A percentile compares a stretch with the other conserved stretches of the same genome.
phyloP scores from a whole-genome alignment of 768 basidiomycete species.

The Leccinum aurantiacum region DNA sequence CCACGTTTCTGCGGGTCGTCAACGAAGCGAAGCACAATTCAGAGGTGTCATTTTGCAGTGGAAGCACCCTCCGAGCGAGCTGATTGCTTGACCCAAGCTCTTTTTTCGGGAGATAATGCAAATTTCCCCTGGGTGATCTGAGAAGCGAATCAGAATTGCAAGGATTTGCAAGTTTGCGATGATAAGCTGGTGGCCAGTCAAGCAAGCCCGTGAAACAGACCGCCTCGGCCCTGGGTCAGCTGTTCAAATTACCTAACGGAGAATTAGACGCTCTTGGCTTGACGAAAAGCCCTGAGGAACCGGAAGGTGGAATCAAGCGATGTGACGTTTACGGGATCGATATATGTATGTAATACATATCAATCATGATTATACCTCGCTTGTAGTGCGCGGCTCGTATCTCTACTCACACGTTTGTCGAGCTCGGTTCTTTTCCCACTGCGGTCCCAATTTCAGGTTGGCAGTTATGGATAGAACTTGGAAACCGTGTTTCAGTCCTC shows the following conservation, averaged over 20 bases:
- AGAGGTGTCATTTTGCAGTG: background rate
- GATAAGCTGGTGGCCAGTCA: background rate
- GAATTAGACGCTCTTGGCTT: background rate
- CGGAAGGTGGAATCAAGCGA: constrained; percentile 2
- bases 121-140: background rate
- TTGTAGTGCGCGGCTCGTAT: background rate
- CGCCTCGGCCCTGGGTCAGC: background rate
- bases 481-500: constrained; percentile 7
- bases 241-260: background rate
- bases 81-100: constrained; percentile 4
- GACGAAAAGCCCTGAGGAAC: constrained; percentile 5
- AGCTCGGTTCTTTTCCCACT: constrained; percentile 12
- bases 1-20: constrained; percentile 15
- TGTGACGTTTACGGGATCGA: constrained; percentile 1
- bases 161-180: background rate
- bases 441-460: background rate
- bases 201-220: background rate
- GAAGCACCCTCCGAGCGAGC: background rate
- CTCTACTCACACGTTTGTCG: constrained; percentile 18
- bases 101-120: background rate
- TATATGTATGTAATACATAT: constrained; percentile 1
- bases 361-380: background rate
- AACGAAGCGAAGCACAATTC: background rate
- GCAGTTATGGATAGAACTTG: background rate
- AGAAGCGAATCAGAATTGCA: background rate